Base-by-base conservation (phyloP, 2,329 filamentous ascomycete genomes). In the Dactylellina parvicollis region DNA sequence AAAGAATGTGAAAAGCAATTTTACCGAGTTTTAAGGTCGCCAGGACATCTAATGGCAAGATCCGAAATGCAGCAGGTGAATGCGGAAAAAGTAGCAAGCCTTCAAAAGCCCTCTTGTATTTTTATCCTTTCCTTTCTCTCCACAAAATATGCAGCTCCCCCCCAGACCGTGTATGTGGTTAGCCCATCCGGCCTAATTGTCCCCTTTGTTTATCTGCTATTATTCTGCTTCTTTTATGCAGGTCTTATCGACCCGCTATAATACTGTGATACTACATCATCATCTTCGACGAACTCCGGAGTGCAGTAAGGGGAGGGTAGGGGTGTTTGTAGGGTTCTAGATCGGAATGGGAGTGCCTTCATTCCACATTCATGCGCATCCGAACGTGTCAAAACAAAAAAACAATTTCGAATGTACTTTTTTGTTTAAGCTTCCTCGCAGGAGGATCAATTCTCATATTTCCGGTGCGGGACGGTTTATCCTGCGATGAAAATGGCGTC, bases 1-100 rank as follows among this genome's bases (percentile, higher is more conserved):
- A 40, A 65, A 47, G 47, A 36, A 66, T 66, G 61, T 57, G 34
- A 62, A 49, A 57, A 56, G 50, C 59, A 64, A 54, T 16, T 56
- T 47, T 24, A n/a, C n/a, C n/a, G n/a, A n/a, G n/a, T n/a, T n/a
- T n/a, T n/a, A 36, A 10, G 16, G 42, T 60, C 55, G 38, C n/a
- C n/a, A n/a, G n/a, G n/a, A 44, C 36, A 49, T 40, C 2, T 47
- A 9, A 61, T 20, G 57, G 47, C 42, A 56, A 56, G 57, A 64
- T 64, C 59, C 57, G 59, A 64, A 71, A 54, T 38, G 24, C n/a
- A 57, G 66, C 57, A 71, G 26, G 49, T 56, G 36, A 71, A 71
- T 28, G 50, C 59, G 59, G 38, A 9, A 18, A n/a, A 44, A 18
- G 16, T 18, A 49, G 16, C n/a, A 30, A 47, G 7, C 18, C 10